Evolutionary conservation across 352 stramenopile species (phyloP).

Genomic region (Globisporangium cylindrosporum): DNA sequence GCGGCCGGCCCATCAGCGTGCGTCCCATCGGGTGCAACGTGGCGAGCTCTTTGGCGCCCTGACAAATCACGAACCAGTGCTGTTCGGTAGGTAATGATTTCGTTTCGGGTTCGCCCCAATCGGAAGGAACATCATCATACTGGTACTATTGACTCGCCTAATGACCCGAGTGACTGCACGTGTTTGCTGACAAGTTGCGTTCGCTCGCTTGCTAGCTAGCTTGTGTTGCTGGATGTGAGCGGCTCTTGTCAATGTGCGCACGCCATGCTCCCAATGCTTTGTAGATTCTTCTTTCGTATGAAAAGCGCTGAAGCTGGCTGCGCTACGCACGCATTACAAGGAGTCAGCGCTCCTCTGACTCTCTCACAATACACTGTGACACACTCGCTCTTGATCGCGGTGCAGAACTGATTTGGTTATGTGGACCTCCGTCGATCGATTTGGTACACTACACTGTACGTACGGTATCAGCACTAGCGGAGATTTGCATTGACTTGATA

Average conservation of each 20-base stretch:
- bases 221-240: no score
- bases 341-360: background rate
- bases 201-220: background rate
- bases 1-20: background rate
- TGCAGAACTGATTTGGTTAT: constrained; percentile 1
- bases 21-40: background rate
- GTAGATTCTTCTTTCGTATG: background rate
- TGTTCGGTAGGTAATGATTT: background rate
- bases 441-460: background rate
- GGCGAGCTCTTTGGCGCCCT: background rate
- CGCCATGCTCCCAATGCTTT: background rate
- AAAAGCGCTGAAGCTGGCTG: background rate
- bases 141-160: background rate
- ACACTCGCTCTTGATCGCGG: background rate
- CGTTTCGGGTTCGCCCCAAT: background rate
- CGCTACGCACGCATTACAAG: background rate
- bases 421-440: background rate
- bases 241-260: background rate
- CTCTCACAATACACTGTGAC: background rate
- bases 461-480: background rate
- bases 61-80: background rate
- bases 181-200: background rate
- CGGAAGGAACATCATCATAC: background rate
- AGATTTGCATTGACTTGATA: background rate
- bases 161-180: background rate